Evolutionary conservation across 495 filamentous ascomycete species (phyloP).

Genomic region (Penicillium longicatenatum): DNA sequence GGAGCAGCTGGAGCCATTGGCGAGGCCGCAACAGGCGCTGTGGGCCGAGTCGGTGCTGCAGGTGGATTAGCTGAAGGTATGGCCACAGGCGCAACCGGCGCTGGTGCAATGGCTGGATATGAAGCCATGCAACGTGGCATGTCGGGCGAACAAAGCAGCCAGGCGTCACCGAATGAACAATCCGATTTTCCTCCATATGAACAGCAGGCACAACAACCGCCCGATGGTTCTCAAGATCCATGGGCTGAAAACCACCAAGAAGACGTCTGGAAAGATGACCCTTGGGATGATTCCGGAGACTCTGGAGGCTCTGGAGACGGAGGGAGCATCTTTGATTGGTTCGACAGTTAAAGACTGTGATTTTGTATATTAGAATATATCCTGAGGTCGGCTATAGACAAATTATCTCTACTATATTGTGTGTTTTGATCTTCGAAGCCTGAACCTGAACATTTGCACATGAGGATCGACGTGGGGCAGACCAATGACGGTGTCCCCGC

Average conservation of each 20-base stretch:
- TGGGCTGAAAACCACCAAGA: conserved; percentile 30
- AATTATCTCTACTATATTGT: not conserved
- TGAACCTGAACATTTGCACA: no score
- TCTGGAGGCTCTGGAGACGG: conserved; percentile 21
- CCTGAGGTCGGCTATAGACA: not conserved
- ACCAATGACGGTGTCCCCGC: conserved; percentile 16
- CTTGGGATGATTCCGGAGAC: conserved; percentile 38
- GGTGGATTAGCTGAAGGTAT: conserved; percentile 46
- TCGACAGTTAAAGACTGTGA: conserved; percentile 16
- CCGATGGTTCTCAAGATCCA: conserved; percentile 29
- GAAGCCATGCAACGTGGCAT: conserved; percentile 62
- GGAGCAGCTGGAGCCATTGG: conserved; percentile 39
- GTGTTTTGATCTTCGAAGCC: not conserved
- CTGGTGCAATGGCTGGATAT: conserved; percentile 60
- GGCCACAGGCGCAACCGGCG: conserved; percentile 33
- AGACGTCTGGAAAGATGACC: conserved; percentile 27
- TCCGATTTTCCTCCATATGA: conserved; percentile 4
- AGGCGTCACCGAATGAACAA: conserved; percentile 9
- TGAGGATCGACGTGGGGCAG: conserved; percentile 20
- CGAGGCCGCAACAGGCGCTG: conserved; percentile 37
- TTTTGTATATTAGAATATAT: conserved; percentile 21
- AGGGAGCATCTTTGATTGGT: conserved; percentile 41
- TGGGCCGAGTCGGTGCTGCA: conserved; percentile 24
- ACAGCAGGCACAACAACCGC: conserved; percentile 24
- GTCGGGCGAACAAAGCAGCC: conserved; percentile 20